phyloP scores from a whole-genome alignment of 345 rosid genomes.

The Hibiscus trionum region DNA sequence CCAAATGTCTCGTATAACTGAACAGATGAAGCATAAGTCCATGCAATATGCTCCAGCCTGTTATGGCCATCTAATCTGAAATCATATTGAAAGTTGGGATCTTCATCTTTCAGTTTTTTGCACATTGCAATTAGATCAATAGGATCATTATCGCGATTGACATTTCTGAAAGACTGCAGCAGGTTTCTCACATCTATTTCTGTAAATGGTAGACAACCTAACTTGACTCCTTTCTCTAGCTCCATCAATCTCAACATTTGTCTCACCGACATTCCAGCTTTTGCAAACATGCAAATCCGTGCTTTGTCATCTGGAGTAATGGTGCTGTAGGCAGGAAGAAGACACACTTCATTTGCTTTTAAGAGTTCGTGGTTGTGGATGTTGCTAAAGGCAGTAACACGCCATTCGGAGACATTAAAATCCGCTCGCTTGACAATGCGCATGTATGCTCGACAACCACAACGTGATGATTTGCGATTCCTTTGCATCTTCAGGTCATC shows the following conservation, averaged over 20 bases:
- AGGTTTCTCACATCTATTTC: conserved; percentile 56
- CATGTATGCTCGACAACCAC: conserved; percentile 57
- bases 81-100: conserved; percentile 41
- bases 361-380: conserved; percentile 49
- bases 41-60: conserved; percentile 45
- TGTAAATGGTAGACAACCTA: conserved; percentile 55
- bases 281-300: conserved; percentile 53
- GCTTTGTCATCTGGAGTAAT: conserved; percentile 49
- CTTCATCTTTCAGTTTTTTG: conserved; percentile 45
- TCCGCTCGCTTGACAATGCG: conserved; percentile 48
- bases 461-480: conserved; percentile 50
- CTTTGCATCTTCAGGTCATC: conserved; percentile 54
- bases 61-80: conserved; percentile 43
- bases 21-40: conserved; percentile 50
- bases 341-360: conserved; percentile 33
- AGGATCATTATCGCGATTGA: conserved; percentile 40
- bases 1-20: conserved; percentile 44
- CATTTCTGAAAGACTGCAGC: conserved; percentile 47
- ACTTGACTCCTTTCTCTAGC: conserved; percentile 61
- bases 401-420: conserved; percentile 57
- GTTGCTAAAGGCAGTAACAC: conserved; percentile 48
- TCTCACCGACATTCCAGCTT: conserved; percentile 67
- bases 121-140: conserved; percentile 51
- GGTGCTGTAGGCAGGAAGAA: conserved; percentile 41
- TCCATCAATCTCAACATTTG: conserved; percentile 64